Evolutionary conservation across 2,329 filamentous ascomycete species (phyloP).

Genomic region (Claviceps pazoutovae): DNA sequence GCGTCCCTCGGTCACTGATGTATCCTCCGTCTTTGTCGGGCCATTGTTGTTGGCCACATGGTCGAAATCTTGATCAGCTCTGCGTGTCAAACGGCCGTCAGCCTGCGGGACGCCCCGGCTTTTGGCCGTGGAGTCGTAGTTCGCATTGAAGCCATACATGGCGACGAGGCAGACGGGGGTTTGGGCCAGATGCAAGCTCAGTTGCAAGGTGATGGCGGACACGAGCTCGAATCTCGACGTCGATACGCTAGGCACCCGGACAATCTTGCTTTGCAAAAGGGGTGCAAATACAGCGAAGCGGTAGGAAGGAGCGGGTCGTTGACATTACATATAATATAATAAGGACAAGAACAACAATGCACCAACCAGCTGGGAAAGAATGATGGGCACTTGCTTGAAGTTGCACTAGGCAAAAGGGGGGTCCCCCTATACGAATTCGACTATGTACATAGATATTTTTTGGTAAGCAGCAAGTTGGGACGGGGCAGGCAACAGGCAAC

Average conservation of each 20-base stretch:
- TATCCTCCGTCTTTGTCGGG: constrained; percentile 20
- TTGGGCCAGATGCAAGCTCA: neutral
- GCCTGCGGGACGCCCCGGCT: constrained; percentile 24
- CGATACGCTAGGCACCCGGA: neutral
- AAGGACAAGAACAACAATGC: no score
- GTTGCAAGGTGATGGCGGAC: neutral
- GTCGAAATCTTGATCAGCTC: constrained; percentile 11
- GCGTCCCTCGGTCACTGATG: constrained; percentile 23
- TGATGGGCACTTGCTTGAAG: neutral
- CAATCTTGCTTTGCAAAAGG: no score
- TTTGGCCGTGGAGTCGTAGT: constrained; percentile 35
- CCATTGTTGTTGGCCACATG: constrained; percentile 14
- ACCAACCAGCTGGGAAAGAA: neutral
- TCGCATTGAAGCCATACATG: constrained; percentile 20
- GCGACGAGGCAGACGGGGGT: neutral
- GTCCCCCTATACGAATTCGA: no score
- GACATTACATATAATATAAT: no score
- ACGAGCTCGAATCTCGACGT: neutral
- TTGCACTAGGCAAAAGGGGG: no score
- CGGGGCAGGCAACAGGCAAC: no score
- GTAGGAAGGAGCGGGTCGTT: no score
- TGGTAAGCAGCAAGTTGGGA: no score
- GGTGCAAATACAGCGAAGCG: no score
- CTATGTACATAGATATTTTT: no score
- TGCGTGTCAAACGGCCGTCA: constrained; percentile 12